Percentiles rank a stretch among this genome's conserved stretches.
Evolutionary conservation across 2,329 filamentous ascomycete species (phyloP).

Genomic region (Drechslerella coelobrocha): DNA sequence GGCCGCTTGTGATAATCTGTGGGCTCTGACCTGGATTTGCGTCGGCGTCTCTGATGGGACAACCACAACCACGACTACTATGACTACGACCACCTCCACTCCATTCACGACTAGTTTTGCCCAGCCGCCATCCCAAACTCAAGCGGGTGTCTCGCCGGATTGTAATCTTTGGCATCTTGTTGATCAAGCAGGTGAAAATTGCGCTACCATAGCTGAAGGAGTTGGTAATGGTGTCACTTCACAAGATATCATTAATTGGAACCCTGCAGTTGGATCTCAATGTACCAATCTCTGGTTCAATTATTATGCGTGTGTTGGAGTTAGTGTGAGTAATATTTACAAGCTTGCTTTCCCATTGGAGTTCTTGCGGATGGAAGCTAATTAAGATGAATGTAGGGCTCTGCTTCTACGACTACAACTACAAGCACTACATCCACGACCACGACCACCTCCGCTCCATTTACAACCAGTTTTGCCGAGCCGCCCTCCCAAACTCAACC

Average conservation of each 20-base stretch:
- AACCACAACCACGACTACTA: too few species aligned
- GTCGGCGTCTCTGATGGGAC: too few species aligned
- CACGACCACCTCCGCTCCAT: too few species aligned
- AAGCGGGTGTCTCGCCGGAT: not conserved
- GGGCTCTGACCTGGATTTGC: too few species aligned
- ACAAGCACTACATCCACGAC: too few species aligned
- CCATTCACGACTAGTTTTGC: too few species aligned
- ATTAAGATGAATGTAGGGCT: not conserved
- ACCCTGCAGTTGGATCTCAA: constrained; percentile 3
- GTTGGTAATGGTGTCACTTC: constrained; percentile 14
- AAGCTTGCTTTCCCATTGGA: not conserved
- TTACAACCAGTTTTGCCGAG: too few species aligned
- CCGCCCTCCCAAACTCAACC: too few species aligned
- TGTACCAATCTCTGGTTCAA: constrained; percentile 23
- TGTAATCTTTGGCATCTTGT: constrained; percentile 38
- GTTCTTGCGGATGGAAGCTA: not conserved
- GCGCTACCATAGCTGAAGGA: constrained; percentile 11
- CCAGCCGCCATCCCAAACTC: too few species aligned
- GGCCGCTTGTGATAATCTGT: too few species aligned
- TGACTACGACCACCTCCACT: too few species aligned
- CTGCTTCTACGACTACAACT: constrained; percentile 2
- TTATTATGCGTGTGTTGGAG: constrained; percentile 38
- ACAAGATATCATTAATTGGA: constrained; percentile 27
- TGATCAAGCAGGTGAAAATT: constrained; percentile 15
- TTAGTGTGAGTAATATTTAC: constrained; percentile 8